Conservation (phyloP, 768 basidiomycete species). For the Lepiota venenata region DNA sequence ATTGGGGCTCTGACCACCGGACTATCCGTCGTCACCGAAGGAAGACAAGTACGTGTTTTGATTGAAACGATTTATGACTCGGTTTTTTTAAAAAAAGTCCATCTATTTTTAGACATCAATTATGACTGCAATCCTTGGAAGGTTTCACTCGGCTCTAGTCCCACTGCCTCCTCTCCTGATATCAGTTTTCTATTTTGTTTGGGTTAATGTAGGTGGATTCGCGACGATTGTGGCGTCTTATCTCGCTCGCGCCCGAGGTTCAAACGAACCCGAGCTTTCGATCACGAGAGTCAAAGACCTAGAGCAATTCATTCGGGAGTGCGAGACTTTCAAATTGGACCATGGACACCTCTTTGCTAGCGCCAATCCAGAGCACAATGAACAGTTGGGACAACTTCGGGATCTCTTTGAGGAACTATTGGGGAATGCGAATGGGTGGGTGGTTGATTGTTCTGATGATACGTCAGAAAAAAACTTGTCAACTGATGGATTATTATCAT, state of each 20-base stretch:
- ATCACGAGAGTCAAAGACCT: conserved; percentile 54
- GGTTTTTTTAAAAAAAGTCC: not conserved
- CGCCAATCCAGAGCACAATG: conserved; percentile 28
- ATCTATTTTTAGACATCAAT: conserved; percentile 33
- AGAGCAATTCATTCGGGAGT: conserved; percentile 65
- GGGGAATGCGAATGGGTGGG: conserved; percentile 26
- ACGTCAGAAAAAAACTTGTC: too few relatives aligned
- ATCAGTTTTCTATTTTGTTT: not conserved
- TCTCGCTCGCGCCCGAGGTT: conserved; percentile 65
- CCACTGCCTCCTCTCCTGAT: not conserved
- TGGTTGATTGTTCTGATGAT: too few relatives aligned
- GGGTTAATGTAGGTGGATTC: conserved; percentile 45
- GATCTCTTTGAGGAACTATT: conserved; percentile 27
- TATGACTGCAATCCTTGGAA: conserved; percentile 35
- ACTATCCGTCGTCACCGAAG: conserved; percentile 39
- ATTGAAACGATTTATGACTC: not conserved
- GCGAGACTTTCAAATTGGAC: conserved; percentile 55
- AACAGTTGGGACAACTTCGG: conserved; percentile 20
- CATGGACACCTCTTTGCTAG: conserved; percentile 37
- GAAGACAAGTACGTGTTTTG: conserved; percentile 32
- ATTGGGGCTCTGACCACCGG: conserved; percentile 68
- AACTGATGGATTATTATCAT: too few relatives aligned
- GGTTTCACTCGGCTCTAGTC: not conserved
- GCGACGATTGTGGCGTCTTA: conserved; percentile 70
- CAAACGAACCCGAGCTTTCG: conserved; percentile 66